Evolutionary conservation across 345 rosid species (phyloP).

Genomic region (Durio zibethinus): DNA sequence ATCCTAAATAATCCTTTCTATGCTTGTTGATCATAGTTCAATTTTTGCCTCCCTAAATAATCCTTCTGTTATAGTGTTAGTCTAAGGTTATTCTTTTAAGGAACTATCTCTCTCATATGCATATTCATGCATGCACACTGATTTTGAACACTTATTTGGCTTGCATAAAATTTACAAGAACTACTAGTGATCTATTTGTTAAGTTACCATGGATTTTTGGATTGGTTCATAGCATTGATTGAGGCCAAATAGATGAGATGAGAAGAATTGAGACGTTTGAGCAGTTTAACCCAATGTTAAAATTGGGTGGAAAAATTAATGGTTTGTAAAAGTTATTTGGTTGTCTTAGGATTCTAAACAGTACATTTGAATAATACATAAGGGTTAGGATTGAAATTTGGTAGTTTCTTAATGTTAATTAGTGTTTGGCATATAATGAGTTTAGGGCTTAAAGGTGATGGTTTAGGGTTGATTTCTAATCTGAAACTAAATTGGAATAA

Average conservation of each 20-base stretch:
- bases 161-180: background rate
- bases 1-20: no score
- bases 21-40: background rate
- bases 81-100: background rate
- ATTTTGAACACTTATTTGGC: background rate
- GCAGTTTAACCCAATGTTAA: background rate
- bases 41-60: background rate
- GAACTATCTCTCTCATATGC: background rate
- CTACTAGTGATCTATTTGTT: background rate
- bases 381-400: background rate
- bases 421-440: no score
- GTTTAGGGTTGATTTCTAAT: background rate
- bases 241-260: background rate
- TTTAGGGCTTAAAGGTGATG: background rate
- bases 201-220: background rate
- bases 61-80: no score
- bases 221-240: background rate
- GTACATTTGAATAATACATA: background rate
- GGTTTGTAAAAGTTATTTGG: background rate
- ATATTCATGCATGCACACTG: background rate
- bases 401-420: background rate
- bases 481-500: background rate
- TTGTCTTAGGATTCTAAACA: background rate
- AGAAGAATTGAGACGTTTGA: background rate
- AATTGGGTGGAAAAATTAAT: background rate